Conservation (phyloP, 108 stramenopile species). For the Cyclotella kingstonii region DNA sequence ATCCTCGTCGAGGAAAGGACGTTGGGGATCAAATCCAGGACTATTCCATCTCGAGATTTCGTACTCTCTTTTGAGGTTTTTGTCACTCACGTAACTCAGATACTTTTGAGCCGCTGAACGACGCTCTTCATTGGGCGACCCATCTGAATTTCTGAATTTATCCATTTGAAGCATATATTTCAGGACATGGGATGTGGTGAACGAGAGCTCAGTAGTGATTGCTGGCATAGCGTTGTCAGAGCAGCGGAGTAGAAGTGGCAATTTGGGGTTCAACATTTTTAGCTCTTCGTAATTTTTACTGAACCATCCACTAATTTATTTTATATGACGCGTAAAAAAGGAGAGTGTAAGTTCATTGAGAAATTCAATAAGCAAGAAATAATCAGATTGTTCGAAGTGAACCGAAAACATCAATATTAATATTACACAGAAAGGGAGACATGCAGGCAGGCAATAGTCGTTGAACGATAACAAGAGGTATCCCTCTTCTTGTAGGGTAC, state of each 20-base stretch:
- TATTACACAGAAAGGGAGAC: too few relatives aligned
- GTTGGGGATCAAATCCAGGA: slow-evolving; percentile 78
- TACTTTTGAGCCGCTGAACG: slow-evolving; percentile 68
- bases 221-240: slow-evolving; percentile 85
- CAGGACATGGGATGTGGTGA: slow-evolving; percentile 76
- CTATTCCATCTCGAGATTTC: slow-evolving; percentile 51
- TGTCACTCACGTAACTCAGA: slow-evolving; percentile 47
- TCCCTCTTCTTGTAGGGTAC: too few relatives aligned
- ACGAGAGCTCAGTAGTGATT: slow-evolving; percentile 78
- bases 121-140: slow-evolving; percentile 66
- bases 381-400: too few relatives aligned
- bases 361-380: background rate
- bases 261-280: slow-evolving; percentile 77
- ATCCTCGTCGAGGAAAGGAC: slow-evolving; percentile 57
- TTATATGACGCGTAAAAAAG: background rate
- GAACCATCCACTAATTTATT: slow-evolving; percentile 57
- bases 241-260: slow-evolving; percentile 78
- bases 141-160: slow-evolving; percentile 71
- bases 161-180: slow-evolving; percentile 83
- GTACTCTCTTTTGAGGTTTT: slow-evolving; percentile 29
- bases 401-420: too few relatives aligned
- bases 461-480: too few relatives aligned
- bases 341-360: too few relatives aligned
- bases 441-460: too few relatives aligned
- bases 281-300: slow-evolving; percentile 73